Evolutionary conservation across 192 early-diverging fungal genomes (phyloP).

Genomic region (Hyaloraphidium curvatum): DNA sequence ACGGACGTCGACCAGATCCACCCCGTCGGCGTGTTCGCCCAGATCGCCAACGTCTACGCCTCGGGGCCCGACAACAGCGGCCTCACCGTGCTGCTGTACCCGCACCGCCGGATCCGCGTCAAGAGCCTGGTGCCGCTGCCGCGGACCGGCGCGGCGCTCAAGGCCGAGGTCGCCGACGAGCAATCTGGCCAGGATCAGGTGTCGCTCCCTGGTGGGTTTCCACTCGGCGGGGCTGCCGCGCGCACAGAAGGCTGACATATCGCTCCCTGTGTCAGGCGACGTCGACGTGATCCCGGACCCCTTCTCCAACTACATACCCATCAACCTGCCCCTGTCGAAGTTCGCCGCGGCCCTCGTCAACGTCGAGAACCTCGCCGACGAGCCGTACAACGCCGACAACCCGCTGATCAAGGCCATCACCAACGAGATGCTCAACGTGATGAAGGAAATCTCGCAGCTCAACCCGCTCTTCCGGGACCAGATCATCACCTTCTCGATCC

Average conservation of each 20-base stretch:
- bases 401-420: slow-evolving; percentile 76
- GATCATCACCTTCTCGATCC: slow-evolving; percentile 93
- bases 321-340: slow-evolving; percentile 13
- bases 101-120: slow-evolving; percentile 77
- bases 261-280: too few species aligned
- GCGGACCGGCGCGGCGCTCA: too few species aligned
- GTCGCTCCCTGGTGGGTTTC: too few species aligned
- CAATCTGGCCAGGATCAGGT: too few species aligned
- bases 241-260: too few species aligned
- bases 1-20: slow-evolving; percentile 58
- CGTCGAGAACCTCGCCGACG: slow-evolving; percentile 71
- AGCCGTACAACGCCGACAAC: slow-evolving; percentile 69
- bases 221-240: too few species aligned
- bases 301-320: neutral
- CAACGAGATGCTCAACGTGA: slow-evolving; percentile 84
- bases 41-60: slow-evolving; percentile 80
- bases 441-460: slow-evolving; percentile 86
- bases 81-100: slow-evolving; percentile 87
- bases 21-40: slow-evolving; percentile 84
- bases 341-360: slow-evolving; percentile 69
- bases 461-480: slow-evolving; percentile 96
- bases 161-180: too few species aligned
- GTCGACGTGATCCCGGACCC: too few species aligned
- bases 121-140: slow-evolving; percentile 41
- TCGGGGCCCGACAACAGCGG: slow-evolving; percentile 36